Conservation (phyloP, 1,284 basidiomycete genomes). For the Rhizoctonia solani region DNA sequence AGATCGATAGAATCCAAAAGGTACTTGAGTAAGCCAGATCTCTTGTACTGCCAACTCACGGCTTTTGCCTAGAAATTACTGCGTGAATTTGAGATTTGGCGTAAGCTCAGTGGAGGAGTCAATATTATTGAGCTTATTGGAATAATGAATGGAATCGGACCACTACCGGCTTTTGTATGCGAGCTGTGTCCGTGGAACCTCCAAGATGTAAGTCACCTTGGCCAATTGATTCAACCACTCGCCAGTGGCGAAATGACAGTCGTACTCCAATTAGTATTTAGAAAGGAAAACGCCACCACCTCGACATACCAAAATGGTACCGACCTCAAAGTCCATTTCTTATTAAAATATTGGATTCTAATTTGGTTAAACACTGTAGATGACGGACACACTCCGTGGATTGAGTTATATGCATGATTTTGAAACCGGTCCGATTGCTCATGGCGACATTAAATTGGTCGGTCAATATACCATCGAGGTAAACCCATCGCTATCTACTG, state of each 20-base stretch:
- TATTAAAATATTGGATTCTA: not conserved
- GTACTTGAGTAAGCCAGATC: not conserved
- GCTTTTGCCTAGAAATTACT: not conserved
- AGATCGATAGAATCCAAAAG: not conserved
- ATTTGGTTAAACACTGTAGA: not conserved
- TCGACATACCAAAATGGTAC: constrained; percentile 9
- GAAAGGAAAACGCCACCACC: not conserved
- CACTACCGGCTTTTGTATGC: not conserved
- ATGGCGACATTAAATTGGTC: constrained; percentile 20
- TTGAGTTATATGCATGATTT: constrained; percentile 9
- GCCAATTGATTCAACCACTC: not conserved
- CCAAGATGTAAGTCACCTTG: constrained; percentile 2
- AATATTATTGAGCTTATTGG: constrained; percentile 14
- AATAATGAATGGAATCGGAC: not conserved
- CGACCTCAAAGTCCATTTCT: not conserved
- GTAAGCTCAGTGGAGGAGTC: not conserved
- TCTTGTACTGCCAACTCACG: too few relatives aligned
- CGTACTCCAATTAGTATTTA: not conserved
- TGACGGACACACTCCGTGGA: constrained; percentile 1
- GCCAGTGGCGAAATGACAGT: not conserved
- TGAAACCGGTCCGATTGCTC: constrained; percentile 1
- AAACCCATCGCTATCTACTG: not conserved
- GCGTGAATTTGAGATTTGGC: constrained; percentile 12
- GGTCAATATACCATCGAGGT: not conserved
- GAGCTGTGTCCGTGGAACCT: constrained; percentile 8